Percentiles rank a stretch among this genome's conserved stretches.
Conservation (phyloP, 1,139 yeast species). For the Protomyces arabidopsidicola region DNA sequence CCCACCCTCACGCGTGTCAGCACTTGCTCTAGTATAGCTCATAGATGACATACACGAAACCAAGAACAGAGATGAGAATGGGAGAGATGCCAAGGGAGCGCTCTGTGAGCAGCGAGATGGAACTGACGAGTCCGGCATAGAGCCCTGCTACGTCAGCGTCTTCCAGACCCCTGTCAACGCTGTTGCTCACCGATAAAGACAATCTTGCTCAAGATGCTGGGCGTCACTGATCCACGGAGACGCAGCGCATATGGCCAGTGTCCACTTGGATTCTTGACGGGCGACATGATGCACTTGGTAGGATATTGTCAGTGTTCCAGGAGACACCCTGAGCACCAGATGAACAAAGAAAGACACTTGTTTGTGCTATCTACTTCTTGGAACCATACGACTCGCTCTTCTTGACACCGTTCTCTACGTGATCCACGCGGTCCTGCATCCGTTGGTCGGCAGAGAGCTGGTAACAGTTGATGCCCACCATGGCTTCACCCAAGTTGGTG, state of each 20-base stretch:
- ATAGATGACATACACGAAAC: constrained; percentile 14
- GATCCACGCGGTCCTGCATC: constrained; percentile 46
- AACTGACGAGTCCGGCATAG: constrained; percentile 21
- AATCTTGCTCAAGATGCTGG: neutral
- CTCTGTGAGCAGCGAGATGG: constrained; percentile 27
- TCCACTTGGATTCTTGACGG: neutral
- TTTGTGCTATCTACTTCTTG: constrained; percentile 2
- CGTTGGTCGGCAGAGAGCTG: constrained; percentile 49
- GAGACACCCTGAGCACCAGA: neutral
- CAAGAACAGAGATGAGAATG: constrained; percentile 31
- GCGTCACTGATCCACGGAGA: neutral
- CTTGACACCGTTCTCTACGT: constrained; percentile 20
- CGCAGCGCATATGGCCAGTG: neutral
- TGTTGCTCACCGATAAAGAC: neutral
- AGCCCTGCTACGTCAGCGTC: neutral
- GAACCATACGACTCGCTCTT: constrained; percentile 23
- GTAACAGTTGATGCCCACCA: constrained; percentile 63
- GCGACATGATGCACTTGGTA: neutral
- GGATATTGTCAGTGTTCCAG: neutral
- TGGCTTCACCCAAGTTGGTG: constrained; percentile 69
- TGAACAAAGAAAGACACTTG: neutral
- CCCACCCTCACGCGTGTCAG: constrained; percentile 20
- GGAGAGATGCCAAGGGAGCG: constrained; percentile 29
- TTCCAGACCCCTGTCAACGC: neutral
- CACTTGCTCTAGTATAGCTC: neutral